Percentiles rank a stretch among this genome's conserved stretches.
Conservation (phyloP, 1,139 yeast genomes). For the Taiozyma sp. region DNA sequence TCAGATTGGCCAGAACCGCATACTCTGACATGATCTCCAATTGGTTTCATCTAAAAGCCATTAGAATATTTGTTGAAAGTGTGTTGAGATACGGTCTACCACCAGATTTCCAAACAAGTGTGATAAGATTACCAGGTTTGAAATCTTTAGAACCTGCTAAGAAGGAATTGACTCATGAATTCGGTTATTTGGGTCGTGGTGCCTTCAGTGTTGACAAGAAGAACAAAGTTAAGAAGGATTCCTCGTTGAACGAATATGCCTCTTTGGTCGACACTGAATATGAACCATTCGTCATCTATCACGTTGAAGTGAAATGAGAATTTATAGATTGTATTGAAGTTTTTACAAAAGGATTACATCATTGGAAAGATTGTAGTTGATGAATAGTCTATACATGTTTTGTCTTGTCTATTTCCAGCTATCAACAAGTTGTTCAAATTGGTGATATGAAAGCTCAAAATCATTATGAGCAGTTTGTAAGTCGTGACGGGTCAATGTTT, state of each 20-base stretch:
- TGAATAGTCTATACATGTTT: background rate
- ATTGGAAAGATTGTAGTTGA: background rate
- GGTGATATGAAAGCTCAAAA: background rate
- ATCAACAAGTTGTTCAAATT: background rate
- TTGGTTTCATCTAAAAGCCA: constrained; percentile 83
- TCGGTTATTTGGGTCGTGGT: constrained; percentile 88
- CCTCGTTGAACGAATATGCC: constrained; percentile 78
- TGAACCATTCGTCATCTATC: constrained; percentile 90
- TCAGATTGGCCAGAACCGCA: constrained; percentile 82
- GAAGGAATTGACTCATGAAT: constrained; percentile 63
- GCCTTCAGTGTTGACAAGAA: constrained; percentile 64
- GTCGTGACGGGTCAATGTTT: background rate
- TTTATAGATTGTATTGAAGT: background rate
- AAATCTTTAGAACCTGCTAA: constrained; percentile 54
- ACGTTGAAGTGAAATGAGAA: constrained; percentile 34
- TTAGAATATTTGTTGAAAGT: constrained; percentile 56
- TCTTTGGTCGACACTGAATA: constrained; percentile 90
- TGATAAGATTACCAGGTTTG: constrained; percentile 31
- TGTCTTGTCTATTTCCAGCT: background rate
- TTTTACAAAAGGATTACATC: background rate
- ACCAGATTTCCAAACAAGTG: constrained; percentile 73
- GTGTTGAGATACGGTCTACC: constrained; percentile 96
- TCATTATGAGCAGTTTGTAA: background rate
- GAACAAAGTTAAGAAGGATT: constrained; percentile 59
- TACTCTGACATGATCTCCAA: constrained; percentile 78